Conservation (phyloP, 352 stramenopile genomes). For the Thraustochytrium striatum region DNA sequence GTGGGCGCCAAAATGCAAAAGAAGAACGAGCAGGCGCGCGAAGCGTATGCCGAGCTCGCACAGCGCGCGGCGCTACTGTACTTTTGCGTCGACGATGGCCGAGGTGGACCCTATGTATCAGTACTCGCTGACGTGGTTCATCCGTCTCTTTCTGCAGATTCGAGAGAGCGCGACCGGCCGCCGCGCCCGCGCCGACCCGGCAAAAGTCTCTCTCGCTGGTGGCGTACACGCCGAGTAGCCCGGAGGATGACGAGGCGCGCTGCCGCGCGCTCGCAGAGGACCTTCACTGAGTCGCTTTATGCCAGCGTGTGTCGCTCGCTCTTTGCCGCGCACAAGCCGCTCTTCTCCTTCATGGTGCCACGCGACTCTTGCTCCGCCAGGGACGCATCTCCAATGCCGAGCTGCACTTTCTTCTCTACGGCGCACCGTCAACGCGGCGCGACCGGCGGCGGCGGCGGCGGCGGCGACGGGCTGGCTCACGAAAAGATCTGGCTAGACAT, state of each 20-base stretch:
- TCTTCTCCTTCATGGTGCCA: conserved; percentile 87
- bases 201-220: too few relatives aligned
- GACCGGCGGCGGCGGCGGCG: conserved; percentile 59
- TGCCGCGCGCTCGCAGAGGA: conserved; percentile 79
- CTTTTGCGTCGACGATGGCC: conserved; percentile 88
- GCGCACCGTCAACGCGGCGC: conserved; percentile 72
- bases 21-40: conserved; percentile 85
- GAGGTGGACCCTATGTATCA: conserved; percentile 94
- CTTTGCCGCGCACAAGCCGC: conserved; percentile 91
- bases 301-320: conserved; percentile 88
- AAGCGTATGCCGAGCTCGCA: conserved; percentile 83
- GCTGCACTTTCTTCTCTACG: conserved; percentile 77
- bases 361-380: conserved; percentile 76
- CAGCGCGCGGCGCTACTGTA: conserved; percentile 84
- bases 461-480: conserved; percentile 64
- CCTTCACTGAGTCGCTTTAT: conserved; percentile 87
- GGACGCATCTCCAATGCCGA: conserved; percentile 62
- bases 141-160: conserved; percentile 83
- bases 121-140: conserved; percentile 95
- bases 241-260: conserved; percentile 65
- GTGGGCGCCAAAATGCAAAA: conserved; percentile 83
- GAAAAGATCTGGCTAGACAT: conserved; percentile 79
- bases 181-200: conserved; percentile 66
- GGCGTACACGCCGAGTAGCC: neutral
- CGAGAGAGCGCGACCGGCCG: conserved; percentile 74